Evolutionary conservation across 1,284 basidiomycete species (phyloP).

Genomic region (Cryptococcus sp.): DNA sequence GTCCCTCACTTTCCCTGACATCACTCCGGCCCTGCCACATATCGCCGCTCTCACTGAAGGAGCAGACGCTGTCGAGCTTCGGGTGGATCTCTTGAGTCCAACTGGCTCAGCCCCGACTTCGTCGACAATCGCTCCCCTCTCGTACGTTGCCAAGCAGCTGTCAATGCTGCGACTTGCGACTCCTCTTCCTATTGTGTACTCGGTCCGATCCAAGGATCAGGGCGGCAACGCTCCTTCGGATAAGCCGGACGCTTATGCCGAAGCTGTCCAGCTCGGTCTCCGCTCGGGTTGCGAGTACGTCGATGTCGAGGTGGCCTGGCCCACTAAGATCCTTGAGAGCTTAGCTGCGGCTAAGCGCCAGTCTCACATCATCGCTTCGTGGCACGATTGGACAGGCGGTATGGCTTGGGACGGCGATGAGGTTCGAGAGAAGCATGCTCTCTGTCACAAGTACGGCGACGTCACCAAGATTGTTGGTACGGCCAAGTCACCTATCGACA

Average conservation of each 20-base stretch:
- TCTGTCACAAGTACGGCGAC: slow-evolving; percentile 72
- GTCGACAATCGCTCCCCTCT: slow-evolving; percentile 65
- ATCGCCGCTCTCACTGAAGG: slow-evolving; percentile 78
- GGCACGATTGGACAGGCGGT: slow-evolving; percentile 88
- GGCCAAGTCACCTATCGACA: slow-evolving; percentile 73
- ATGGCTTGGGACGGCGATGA: slow-evolving; percentile 76
- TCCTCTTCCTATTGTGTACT: slow-evolving; percentile 85
- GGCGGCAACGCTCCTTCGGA: slow-evolving; percentile 89
- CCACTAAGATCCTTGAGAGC: slow-evolving; percentile 63
- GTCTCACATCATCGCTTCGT: slow-evolving; percentile 84
- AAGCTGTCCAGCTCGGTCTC: slow-evolving; percentile 75
- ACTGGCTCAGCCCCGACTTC: slow-evolving; percentile 49
- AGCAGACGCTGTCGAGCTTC: slow-evolving; percentile 87
- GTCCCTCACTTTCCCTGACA: slow-evolving; percentile 85
- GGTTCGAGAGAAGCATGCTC: slow-evolving; percentile 68
- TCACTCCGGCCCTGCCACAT: slow-evolving; percentile 68
- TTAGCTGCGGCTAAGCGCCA: slow-evolving; percentile 67
- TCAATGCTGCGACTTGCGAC: slow-evolving; percentile 75
- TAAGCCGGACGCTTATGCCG: slow-evolving; percentile 70
- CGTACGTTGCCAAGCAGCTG: slow-evolving; percentile 81
- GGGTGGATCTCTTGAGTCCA: slow-evolving; percentile 82
- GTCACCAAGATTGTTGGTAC: slow-evolving; percentile 91
- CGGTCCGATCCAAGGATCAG: slow-evolving; percentile 82
- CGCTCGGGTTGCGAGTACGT: slow-evolving; percentile 88
- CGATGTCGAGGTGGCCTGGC: slow-evolving; percentile 84